Conservation (phyloP, 371 early-diverging fungal species). For the Saksenaea vasiformis region DNA sequence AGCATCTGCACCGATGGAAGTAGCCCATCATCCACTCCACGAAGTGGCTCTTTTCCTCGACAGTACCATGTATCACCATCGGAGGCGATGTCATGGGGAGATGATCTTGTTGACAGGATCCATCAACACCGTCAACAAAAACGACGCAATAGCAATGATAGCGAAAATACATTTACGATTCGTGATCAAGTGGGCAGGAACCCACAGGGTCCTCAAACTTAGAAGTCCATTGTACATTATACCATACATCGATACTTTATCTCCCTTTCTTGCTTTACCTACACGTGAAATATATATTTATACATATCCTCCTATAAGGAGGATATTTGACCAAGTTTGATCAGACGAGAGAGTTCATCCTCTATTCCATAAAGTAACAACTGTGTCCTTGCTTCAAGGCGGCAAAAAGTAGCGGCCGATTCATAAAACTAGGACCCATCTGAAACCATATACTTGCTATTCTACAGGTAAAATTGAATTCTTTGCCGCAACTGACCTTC, state of each 20-base stretch:
- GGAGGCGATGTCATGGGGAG: slow-evolving; percentile 13
- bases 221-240: slow-evolving; percentile 1
- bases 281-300: no score
- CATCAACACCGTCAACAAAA: not conserved
- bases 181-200: not conserved
- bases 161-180: not conserved
- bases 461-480: no score
- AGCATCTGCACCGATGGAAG: slow-evolving; percentile 14
- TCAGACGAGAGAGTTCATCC: no score
- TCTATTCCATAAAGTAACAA: no score
- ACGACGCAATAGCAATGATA: not conserved
- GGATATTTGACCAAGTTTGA: no score
- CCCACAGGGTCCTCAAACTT: not conserved
- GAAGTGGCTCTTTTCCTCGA: slow-evolving; percentile 2
- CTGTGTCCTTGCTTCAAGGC: no score
- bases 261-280: not conserved
- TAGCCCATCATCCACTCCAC: not conserved
- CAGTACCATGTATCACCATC: slow-evolving; percentile 15
- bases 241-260: not conserved
- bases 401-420: no score
- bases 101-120: not conserved
- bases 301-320: no score
- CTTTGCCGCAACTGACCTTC: no score
- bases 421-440: no score
- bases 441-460: no score